Conservation (phyloP, 1,139 yeast species). For the Chernovozyma aurita region DNA sequence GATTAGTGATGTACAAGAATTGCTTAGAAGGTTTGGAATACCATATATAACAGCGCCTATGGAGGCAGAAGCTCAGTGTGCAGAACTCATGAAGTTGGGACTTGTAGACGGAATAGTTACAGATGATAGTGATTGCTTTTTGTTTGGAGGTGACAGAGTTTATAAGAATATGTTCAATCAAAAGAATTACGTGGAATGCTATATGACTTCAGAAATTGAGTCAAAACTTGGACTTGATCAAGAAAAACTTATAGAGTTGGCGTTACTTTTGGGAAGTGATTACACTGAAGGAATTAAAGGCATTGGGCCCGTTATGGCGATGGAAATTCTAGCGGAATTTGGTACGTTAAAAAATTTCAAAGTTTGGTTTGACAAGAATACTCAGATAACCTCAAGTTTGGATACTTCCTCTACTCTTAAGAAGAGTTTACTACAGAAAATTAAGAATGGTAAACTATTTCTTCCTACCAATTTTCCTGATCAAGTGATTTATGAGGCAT, state of each 20-base stretch:
- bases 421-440: slow-evolving; percentile 49
- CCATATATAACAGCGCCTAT: slow-evolving; percentile 94
- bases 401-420: slow-evolving; percentile 24
- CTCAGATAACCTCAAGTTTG: slow-evolving; percentile 14
- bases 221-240: slow-evolving; percentile 64
- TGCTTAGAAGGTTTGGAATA: slow-evolving; percentile 81
- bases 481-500: slow-evolving; percentile 64
- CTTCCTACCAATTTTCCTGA: slow-evolving; percentile 71
- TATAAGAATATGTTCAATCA: slow-evolving; percentile 95
- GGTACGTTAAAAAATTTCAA: slow-evolving; percentile 35
- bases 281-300: slow-evolving; percentile 91
- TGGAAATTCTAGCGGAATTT: slow-evolving; percentile 92
- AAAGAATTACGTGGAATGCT: slow-evolving; percentile 87
- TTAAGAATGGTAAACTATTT: slow-evolving; percentile 58
- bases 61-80: slow-evolving; percentile 99
- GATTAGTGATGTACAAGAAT: slow-evolving; percentile 87
- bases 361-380: slow-evolving; percentile 35
- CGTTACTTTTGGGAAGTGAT: slow-evolving; percentile 84
- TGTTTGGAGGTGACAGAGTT: slow-evolving; percentile 83
- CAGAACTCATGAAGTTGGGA: slow-evolving; percentile 58
- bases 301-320: slow-evolving; percentile 87
- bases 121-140: slow-evolving; percentile 94
- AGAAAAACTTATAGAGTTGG: slow-evolving; percentile 66
- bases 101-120: slow-evolving; percentile 94
- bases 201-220: slow-evolving; percentile 56